Evolutionary conservation across 306 rosid species (phyloP).

Genomic region (Arachis hypogaea): DNA sequence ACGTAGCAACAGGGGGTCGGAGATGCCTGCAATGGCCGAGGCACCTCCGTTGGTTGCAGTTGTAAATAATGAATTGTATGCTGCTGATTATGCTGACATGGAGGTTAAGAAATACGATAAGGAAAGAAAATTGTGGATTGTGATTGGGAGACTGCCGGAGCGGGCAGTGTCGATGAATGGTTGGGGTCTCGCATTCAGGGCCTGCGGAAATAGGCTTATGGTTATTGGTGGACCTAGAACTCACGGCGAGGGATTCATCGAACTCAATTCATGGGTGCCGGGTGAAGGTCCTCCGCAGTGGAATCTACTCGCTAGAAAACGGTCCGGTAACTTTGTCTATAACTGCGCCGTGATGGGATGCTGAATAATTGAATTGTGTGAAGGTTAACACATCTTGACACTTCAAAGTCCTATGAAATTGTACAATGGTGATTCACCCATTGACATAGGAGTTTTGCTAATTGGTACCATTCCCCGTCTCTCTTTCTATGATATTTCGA

Average conservation of each 20-base stretch:
- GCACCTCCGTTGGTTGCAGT: slow-evolving; percentile 95
- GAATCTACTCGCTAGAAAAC: slow-evolving; percentile 77
- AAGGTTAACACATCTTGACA: slow-evolving; percentile 35
- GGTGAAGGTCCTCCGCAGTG: slow-evolving; percentile 92
- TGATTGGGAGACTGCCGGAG: slow-evolving; percentile 82
- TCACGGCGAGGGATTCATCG: slow-evolving; percentile 74
- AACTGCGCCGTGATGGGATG: slow-evolving; percentile 99
- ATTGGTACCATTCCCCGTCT: slow-evolving; percentile 63
- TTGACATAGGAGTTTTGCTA: slow-evolving; percentile 62
- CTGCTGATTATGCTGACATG: slow-evolving; percentile 89
- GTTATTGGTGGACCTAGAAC: slow-evolving; percentile 89
- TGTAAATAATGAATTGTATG: slow-evolving; percentile 75
- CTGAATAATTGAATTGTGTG: slow-evolving; percentile 46
- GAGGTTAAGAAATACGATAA: slow-evolving; percentile 83
- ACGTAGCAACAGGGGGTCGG: slow-evolving; percentile 53
- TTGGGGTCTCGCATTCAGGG: slow-evolving; percentile 96
- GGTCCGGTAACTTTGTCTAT: slow-evolving; percentile 80
- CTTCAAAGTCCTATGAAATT: slow-evolving; percentile 38
- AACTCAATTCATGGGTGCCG: slow-evolving; percentile 92
- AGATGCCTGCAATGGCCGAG: slow-evolving; percentile 73
- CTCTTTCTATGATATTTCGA: slow-evolving; percentile 42
- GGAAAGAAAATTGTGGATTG: slow-evolving; percentile 52
- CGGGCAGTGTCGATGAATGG: slow-evolving; percentile 83
- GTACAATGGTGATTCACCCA: slow-evolving; percentile 53
- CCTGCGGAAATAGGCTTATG: slow-evolving; percentile 85